A percentile compares a stretch with the other conserved stretches of the same genome.
Conservation (phyloP, 2,329 filamentous ascomycete genomes). For the Xylaria digitata region DNA sequence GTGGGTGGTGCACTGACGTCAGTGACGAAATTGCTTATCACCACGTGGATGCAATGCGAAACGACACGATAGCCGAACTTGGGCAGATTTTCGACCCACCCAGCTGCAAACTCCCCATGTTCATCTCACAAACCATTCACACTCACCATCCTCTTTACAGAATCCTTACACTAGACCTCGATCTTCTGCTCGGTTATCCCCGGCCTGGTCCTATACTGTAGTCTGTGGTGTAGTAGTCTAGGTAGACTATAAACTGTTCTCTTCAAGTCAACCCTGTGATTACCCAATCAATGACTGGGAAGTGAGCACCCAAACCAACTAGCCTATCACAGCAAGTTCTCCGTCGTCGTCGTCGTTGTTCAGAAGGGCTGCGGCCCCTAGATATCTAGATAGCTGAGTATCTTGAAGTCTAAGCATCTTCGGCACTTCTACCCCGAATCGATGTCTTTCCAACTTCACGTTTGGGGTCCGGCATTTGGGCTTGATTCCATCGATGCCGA, state of each 20-base stretch:
- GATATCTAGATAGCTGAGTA: not conserved
- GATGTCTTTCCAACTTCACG: constrained; percentile 77
- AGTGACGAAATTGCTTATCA: constrained; percentile 43
- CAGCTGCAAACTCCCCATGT: not conserved
- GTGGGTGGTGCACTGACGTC: constrained; percentile 40
- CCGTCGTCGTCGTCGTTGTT: not conserved
- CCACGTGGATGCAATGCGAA: constrained; percentile 46
- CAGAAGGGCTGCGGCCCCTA: not conserved
- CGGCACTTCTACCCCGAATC: not conserved
- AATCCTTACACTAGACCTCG: too few relatives aligned
- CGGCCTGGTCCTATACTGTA: too few relatives aligned
- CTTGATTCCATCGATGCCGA: constrained; percentile 92
- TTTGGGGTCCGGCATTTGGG: constrained; percentile 90
- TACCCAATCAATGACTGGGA: too few relatives aligned
- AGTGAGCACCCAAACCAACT: too few relatives aligned
- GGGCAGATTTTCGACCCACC: constrained; percentile 43
- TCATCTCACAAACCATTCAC: too few relatives aligned
- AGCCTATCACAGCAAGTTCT: not conserved
- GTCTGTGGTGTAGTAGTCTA: too few relatives aligned
- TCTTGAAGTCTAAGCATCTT: not conserved
- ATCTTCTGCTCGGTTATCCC: constrained; percentile 27
- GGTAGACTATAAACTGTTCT: too few relatives aligned
- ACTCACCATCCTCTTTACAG: too few relatives aligned
- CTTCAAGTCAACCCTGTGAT: too few relatives aligned
- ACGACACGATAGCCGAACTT: constrained; percentile 42